These are phyloP conservation scores for Stramenopiles sp. DNA, from an alignment of 352 stramenopile species.

Conservation along the genomic window DNA sequence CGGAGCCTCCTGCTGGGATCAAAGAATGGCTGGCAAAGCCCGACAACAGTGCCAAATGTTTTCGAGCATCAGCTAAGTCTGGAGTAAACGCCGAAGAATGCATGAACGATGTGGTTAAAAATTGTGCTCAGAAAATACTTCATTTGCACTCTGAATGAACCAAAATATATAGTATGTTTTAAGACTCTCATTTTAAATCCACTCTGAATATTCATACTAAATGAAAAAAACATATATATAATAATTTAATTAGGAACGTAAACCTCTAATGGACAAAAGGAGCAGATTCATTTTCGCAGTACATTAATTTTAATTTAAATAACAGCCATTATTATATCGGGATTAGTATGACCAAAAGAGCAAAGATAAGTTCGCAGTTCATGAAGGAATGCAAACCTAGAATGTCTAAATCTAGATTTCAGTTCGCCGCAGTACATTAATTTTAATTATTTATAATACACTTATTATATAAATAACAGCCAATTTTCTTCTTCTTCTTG, in stretches of 20 bases:
- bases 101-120: neutral
- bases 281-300: neutral
- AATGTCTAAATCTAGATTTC: too few species aligned
- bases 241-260: neutral
- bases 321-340: neutral
- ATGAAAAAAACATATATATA: neutral
- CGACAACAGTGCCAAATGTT: neutral
- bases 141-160: too few species aligned
- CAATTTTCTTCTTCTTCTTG: too few species aligned
- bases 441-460: too few species aligned
- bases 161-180: too few species aligned
- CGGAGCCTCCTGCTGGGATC: neutral
- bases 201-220: neutral
- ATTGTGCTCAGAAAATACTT: neutral
- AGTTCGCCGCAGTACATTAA: too few species aligned
- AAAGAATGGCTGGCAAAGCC: neutral
- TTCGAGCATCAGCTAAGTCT: neutral
- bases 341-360: neutral
- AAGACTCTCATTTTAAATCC: neutral
- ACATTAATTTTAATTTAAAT: conserved; percentile 4
- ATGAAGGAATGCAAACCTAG: too few species aligned
- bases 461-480: too few species aligned
- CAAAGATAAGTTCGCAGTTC: too few species aligned
- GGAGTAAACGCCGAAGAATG: neutral
- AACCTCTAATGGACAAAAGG: neutral